A percentile compares a stretch with the other conserved stretches of the same genome.
phyloP scores from a whole-genome alignment of 1,139 yeast genomes.

The Kodamaea sp. region DNA sequence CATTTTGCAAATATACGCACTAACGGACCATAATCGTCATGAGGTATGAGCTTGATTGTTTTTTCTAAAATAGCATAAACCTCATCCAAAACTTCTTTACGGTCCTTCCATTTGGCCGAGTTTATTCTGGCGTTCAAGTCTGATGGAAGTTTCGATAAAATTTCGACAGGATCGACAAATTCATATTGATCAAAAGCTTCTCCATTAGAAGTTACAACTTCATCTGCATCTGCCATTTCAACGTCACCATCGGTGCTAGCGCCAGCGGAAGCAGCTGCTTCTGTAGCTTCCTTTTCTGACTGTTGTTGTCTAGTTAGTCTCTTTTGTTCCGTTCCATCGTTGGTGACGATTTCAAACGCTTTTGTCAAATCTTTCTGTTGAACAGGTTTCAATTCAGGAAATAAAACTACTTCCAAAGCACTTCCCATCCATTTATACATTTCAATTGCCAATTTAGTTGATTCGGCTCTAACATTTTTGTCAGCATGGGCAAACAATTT shows the following conservation, averaged over 20 bases:
- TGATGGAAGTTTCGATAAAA: slow-evolving; percentile 61
- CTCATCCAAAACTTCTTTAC: slow-evolving; percentile 82
- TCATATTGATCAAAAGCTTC: slow-evolving; percentile 37
- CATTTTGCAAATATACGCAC: slow-evolving; percentile 63
- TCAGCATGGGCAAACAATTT: slow-evolving; percentile 85
- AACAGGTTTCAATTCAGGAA: slow-evolving; percentile 79
- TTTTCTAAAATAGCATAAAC: slow-evolving; percentile 51
- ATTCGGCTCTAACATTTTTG: slow-evolving; percentile 77
- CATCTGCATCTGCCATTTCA: slow-evolving; percentile 37
- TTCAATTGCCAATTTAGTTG: slow-evolving; percentile 66
- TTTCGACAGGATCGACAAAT: slow-evolving; percentile 48
- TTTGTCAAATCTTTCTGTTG: slow-evolving; percentile 83
- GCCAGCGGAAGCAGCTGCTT: slow-evolving; percentile 16
- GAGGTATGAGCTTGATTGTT: slow-evolving; percentile 36
- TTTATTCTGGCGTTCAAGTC: slow-evolving; percentile 53
- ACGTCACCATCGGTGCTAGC: slow-evolving; percentile 31
- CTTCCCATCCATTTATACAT: slow-evolving; percentile 76
- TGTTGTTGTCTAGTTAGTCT: slow-evolving; percentile 55
- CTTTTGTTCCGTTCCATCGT: slow-evolving; percentile 48
- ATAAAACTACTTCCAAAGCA: slow-evolving; percentile 54
- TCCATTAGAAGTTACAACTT: slow-evolving; percentile 1
- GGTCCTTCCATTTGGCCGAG: slow-evolving; percentile 84
- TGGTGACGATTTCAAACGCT: slow-evolving; percentile 54
- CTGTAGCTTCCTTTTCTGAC: slow-evolving; percentile 16
- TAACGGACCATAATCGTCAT: slow-evolving; percentile 59